Conservation (phyloP, 2,329 filamentous ascomycete genomes). For the Aspergillus carbonarius region DNA sequence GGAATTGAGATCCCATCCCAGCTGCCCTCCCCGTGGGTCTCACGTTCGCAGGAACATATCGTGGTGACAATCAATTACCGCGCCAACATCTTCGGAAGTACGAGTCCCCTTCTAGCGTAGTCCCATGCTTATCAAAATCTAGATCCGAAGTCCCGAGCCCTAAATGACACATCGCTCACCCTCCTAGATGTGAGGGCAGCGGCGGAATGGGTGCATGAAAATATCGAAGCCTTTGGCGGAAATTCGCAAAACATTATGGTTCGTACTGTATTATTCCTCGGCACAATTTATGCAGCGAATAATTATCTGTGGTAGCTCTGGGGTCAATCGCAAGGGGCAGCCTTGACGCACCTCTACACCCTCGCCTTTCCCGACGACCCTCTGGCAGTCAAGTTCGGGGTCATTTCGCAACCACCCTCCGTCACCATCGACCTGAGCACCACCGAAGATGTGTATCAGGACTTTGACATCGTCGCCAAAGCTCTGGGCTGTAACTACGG, state of each 20-base stretch:
- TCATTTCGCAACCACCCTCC: conserved; percentile 22
- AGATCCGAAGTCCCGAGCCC: conserved; percentile 15
- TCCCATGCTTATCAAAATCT: no score
- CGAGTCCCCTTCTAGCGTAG: no score
- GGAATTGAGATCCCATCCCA: conserved; percentile 38
- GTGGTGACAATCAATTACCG: conserved; percentile 40
- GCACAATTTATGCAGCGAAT: background rate
- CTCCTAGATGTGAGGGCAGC: conserved; percentile 22
- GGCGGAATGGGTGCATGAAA: conserved; percentile 33
- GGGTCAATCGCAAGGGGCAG: conserved; percentile 28
- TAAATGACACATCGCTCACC: background rate
- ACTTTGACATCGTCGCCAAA: conserved; percentile 32
- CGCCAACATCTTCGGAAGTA: conserved; percentile 26
- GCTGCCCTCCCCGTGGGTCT: conserved; percentile 34
- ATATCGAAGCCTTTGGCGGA: conserved; percentile 37
- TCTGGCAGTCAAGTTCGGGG: conserved; percentile 6
- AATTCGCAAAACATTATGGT: conserved; percentile 27
- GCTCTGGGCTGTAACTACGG: conserved; percentile 26
- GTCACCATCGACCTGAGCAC: conserved; percentile 13
- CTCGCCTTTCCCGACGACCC: conserved; percentile 24
- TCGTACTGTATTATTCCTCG: background rate
- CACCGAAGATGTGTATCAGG: conserved; percentile 13
- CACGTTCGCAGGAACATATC: conserved; percentile 41
- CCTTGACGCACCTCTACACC: conserved; percentile 23
- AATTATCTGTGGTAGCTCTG: conserved; percentile 7